Evolutionary conservation across 106 monocot species (phyloP).

Genomic region (Posidonia australis): DNA sequence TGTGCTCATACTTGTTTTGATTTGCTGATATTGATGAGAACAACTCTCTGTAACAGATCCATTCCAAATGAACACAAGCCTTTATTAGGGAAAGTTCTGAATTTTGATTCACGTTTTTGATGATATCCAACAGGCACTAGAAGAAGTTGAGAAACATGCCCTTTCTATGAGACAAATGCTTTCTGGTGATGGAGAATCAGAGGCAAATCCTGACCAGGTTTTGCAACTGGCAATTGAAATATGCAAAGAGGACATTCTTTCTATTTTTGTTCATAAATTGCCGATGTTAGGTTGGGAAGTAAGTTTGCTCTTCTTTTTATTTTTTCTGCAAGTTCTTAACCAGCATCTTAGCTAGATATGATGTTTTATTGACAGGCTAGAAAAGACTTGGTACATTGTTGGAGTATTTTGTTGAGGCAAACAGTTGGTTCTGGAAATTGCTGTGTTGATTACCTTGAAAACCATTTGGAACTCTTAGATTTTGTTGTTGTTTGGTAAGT

Average conservation of each 20-base stretch:
- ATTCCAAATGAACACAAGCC: not conserved
- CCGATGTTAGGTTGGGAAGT: conserved; percentile 89
- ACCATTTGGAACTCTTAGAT: conserved; percentile 78
- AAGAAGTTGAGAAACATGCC: conserved; percentile 87
- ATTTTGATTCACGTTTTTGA: not conserved
- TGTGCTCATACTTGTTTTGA: no score
- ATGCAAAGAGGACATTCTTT: conserved; percentile 90
- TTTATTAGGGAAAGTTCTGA: not conserved
- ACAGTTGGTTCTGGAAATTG: conserved; percentile 45
- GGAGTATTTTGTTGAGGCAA: conserved; percentile 80
- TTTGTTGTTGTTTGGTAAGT: conserved; percentile 92
- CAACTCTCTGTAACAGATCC: not conserved
- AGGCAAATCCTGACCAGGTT: conserved; percentile 66
- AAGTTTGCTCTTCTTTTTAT: conserved; percentile 14
- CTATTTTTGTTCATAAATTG: conserved; percentile 83
- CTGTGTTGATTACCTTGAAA: conserved; percentile 87
- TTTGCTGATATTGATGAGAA: not conserved
- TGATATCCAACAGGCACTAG: conserved; percentile 54
- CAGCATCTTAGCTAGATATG: not conserved
- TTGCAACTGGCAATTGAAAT: conserved; percentile 70
- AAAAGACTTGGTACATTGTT: conserved; percentile 83
- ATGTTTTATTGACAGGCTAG: conserved; percentile 44
- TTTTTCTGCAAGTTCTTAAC: not conserved
- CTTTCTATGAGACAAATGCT: conserved; percentile 64
- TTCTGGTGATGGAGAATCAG: conserved; percentile 74